A percentile compares a stretch with the other conserved stretches of the same genome.
Conservation (phyloP, 139 green algal species). For the Coccomyxa sp. region DNA sequence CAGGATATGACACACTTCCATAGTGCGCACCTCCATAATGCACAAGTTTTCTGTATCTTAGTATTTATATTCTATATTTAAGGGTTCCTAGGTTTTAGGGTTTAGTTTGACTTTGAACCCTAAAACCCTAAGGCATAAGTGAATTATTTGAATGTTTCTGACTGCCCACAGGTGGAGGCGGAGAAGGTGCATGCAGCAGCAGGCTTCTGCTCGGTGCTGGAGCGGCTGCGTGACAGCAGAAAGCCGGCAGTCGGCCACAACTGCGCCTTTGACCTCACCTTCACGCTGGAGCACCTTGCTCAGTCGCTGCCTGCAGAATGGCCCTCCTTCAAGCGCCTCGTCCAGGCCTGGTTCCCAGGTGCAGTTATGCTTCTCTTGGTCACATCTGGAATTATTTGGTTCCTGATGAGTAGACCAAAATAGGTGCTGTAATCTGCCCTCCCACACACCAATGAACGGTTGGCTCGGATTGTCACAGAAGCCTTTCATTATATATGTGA, state of each 20-base stretch:
- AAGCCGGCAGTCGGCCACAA: constrained; percentile 67
- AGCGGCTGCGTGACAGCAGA: constrained; percentile 42
- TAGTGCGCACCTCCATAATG: no score
- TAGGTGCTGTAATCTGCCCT: neutral
- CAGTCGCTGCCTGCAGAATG: constrained; percentile 46
- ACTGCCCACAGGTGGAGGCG: neutral
- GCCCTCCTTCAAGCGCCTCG: constrained; percentile 49
- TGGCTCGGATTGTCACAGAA: neutral
- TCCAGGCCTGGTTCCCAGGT: constrained; percentile 49
- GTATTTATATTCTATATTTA: no score
- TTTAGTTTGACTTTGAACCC: no score
- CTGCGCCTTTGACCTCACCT: constrained; percentile 57
- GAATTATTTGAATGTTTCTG: no score
- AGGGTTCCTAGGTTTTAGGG: no score
- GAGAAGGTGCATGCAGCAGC: constrained; percentile 5
- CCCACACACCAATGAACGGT: neutral
- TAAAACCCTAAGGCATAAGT: no score
- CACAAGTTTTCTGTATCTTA: no score
- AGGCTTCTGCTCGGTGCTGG: constrained; percentile 51
- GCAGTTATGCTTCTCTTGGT: neutral
- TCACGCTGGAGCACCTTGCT: constrained; percentile 48
- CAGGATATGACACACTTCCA: no score
- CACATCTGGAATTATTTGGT: no score
- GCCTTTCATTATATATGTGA: neutral
- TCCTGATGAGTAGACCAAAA: neutral